phyloP scores from a whole-genome alignment of 345 rosid species.

The Noccaea bulbosa region DNA sequence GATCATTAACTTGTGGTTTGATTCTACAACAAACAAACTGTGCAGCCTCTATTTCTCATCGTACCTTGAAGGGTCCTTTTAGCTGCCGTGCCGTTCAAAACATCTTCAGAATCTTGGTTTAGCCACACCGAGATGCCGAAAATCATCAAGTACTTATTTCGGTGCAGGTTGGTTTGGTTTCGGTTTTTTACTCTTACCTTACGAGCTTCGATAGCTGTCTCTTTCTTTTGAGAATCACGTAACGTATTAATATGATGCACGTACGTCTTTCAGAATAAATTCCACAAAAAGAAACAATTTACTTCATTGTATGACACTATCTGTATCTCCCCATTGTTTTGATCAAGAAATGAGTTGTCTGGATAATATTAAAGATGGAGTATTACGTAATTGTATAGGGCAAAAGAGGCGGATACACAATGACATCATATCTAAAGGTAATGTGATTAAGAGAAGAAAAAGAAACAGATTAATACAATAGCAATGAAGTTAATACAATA shows the following conservation, averaged over 20 bases:
- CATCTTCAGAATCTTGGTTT: slow-evolving; percentile 20
- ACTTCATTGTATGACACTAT: background rate
- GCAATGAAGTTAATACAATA: background rate
- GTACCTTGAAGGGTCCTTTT: slow-evolving; percentile 51
- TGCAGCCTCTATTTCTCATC: slow-evolving; percentile 85
- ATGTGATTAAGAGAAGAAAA: background rate
- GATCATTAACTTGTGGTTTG: slow-evolving; percentile 15
- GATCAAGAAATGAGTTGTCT: background rate
- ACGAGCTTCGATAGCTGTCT: too few relatives aligned
- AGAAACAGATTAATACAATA: background rate
- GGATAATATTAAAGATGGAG: background rate
- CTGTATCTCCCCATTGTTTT: background rate
- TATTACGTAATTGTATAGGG: too few relatives aligned
- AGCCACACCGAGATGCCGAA: slow-evolving; percentile 11
- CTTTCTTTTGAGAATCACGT: slow-evolving; percentile 7
- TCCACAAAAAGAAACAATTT: background rate
- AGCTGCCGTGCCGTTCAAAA: too few relatives aligned
- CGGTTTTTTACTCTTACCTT: background rate
- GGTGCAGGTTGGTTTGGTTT: slow-evolving; percentile 18
- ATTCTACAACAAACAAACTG: background rate
- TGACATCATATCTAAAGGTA: background rate
- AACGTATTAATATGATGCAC: background rate
- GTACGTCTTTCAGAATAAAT: slow-evolving; percentile 12
- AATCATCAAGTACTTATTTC: slow-evolving; percentile 10
- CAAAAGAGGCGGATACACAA: background rate